phyloP scores from a whole-genome alignment of 345 rosid genomes.

The Gossypium herbaceum region DNA sequence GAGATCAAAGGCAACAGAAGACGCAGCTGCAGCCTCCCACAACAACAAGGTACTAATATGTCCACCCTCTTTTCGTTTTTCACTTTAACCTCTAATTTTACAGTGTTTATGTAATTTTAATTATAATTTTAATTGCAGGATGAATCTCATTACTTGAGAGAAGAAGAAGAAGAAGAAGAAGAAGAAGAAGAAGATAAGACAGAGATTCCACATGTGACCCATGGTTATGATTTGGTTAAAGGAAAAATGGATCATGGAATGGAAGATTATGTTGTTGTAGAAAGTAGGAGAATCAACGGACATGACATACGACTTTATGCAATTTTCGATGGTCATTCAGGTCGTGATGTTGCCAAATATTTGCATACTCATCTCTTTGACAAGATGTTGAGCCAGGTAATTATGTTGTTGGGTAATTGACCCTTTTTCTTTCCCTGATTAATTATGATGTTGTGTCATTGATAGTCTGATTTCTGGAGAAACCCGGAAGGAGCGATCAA shows the following conservation, averaged over 20 bases:
- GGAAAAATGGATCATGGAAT: slow-evolving; percentile 49
- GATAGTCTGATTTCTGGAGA: slow-evolving; percentile 44
- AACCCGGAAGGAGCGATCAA: slow-evolving; percentile 31
- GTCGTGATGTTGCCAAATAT: slow-evolving; percentile 44
- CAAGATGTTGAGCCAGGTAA: slow-evolving; percentile 40
- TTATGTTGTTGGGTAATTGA: neutral
- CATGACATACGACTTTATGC: slow-evolving; percentile 46
- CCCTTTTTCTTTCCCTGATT: neutral
- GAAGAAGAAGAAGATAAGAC: neutral
- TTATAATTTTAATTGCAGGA: neutral
- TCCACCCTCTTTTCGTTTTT: neutral
- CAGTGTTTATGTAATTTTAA: too few species aligned
- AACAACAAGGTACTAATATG: neutral
- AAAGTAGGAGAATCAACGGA: slow-evolving; percentile 30
- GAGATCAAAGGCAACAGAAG: neutral
- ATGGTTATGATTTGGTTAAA: slow-evolving; percentile 46
- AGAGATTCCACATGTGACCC: slow-evolving; percentile 20
- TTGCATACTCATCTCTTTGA: slow-evolving; percentile 42
- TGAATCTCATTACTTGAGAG: neutral
- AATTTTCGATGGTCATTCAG: slow-evolving; percentile 54
- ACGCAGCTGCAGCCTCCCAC: neutral
- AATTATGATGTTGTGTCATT: too few species aligned
- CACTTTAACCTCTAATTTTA: too few species aligned
- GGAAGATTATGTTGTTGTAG: slow-evolving; percentile 53
- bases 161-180: slow-evolving; percentile 13